Base-by-base conservation (phyloP, 768 basidiomycete genomes). In the Macrolepiota fuliginosa region DNA sequence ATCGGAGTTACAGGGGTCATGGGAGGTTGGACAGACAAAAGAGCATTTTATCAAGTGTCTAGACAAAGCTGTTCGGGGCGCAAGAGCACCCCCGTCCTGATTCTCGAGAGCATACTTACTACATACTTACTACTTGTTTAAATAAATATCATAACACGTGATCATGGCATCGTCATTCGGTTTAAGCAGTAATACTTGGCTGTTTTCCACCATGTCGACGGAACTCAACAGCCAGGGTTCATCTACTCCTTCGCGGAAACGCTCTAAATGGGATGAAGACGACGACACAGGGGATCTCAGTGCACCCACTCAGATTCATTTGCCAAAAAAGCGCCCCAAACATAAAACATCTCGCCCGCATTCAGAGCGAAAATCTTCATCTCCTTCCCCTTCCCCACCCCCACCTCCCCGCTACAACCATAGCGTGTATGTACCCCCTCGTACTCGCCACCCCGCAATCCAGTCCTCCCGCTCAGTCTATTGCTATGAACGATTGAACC, bases 391-490 rank as follows among this genome's bases (percentile, higher is more conserved):
- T 39, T 39, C 61, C 12, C 63, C 66, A 39, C 53, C 58, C 60
- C 49, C 65, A 22, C 62, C 63, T n/a, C 32, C 59, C 22, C 69
- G 71, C 37, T 66, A 69, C 6, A 65, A 67, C 5, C 82, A 90
- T 64, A 93, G 92, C 66, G 66, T 79, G 36, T 91, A 86, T 71
- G 92, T 89, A 0, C 96, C 94, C 2, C 84, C 83, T 42, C 82
- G 94, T 56, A 87, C 83, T 3, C 74, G 77, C 1, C 91, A 98
- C 72, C 95, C 95, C 32, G 79, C 87, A 1, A 85, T 98, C 24
- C 75, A 83, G 42, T 87, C 96, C 1, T 96, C 96, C 25, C 90
- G 96, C 24, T 96, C 94, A 4, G 96, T 98, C 0, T 96, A 94
- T 74, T 87, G 83, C 67, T 98, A 98, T 72, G 96, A 98, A 67